These are phyloP conservation scores for Calamus simplicifolius DNA, from an alignment of 176 grass and related monocot genomes.

Conservation along the genomic window DNA sequence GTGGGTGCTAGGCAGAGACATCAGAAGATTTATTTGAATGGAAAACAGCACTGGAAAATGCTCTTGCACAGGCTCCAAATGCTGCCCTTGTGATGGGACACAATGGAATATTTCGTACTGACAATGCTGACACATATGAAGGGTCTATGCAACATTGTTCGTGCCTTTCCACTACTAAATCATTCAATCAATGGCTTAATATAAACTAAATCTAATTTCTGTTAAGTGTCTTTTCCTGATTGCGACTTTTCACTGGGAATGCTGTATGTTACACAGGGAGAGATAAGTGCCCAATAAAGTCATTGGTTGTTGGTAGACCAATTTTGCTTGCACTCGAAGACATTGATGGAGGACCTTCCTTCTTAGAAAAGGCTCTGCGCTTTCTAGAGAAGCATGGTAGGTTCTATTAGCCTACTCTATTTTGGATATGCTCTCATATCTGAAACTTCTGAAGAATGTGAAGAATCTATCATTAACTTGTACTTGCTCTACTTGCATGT, in stretches of 20 bases:
- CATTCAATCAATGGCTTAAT: too few relatives aligned
- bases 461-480: too few relatives aligned
- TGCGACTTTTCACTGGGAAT: background rate
- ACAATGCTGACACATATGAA: conserved; percentile 80
- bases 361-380: conserved; percentile 92
- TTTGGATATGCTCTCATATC: background rate
- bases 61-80: conserved; percentile 96
- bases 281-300: conserved; percentile 83
- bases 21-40: conserved; percentile 96
- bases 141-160: conserved; percentile 76
- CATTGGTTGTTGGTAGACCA: conserved; percentile 85
- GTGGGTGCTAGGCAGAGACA: conserved; percentile 53
- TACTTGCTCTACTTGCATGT: too few relatives aligned
- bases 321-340: conserved; percentile 98
- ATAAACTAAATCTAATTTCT: too few relatives aligned
- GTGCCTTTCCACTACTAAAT: conserved; percentile 24
- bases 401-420: conserved; percentile 5
- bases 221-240: background rate
- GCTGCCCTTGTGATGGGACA: conserved; percentile 99
- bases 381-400: conserved; percentile 98
- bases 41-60: conserved; percentile 96
- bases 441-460: too few relatives aligned
- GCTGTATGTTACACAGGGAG: conserved; percentile 54
- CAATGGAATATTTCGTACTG: conserved; percentile 96
- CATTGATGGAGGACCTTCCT: conserved; percentile 97